Evolutionary conservation across 768 basidiomycete genomes (phyloP).

Genomic region (Pulveroboletus frians): DNA sequence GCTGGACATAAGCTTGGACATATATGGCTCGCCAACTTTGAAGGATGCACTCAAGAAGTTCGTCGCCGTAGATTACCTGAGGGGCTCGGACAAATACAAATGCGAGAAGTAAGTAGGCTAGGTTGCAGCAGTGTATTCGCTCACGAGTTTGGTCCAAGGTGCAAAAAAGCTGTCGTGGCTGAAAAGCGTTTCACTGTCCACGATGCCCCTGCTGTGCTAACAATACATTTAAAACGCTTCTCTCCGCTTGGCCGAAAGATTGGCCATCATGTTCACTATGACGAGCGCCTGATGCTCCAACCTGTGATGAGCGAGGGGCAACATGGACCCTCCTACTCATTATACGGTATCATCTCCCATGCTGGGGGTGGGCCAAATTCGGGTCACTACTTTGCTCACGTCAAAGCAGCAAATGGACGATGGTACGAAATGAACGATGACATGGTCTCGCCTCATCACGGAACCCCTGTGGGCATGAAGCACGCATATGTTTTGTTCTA

Average conservation of each 20-base stretch:
- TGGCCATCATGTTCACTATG: slow-evolving; percentile 70
- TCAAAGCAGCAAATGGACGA: slow-evolving; percentile 59
- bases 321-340: slow-evolving; percentile 71
- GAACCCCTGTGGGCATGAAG: slow-evolving; percentile 55
- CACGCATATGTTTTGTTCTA: slow-evolving; percentile 95
- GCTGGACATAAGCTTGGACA: slow-evolving; percentile 90
- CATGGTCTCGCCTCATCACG: slow-evolving; percentile 42
- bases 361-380: slow-evolving; percentile 90
- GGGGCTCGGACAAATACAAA: slow-evolving; percentile 93
- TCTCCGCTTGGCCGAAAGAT: slow-evolving; percentile 88
- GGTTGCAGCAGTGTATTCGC: background rate
- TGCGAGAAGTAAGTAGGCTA: slow-evolving; percentile 85
- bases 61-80: slow-evolving; percentile 73
- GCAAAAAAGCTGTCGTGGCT: slow-evolving; percentile 86
- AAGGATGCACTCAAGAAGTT: slow-evolving; percentile 77
- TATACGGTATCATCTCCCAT: slow-evolving; percentile 92
- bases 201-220: slow-evolving; percentile 82
- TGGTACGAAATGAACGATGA: slow-evolving; percentile 99
- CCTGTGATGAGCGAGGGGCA: slow-evolving; percentile 81
- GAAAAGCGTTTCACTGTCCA: slow-evolving; percentile 88
- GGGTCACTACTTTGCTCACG: slow-evolving; percentile 90
- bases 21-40: slow-evolving; percentile 56
- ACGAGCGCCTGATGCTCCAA: slow-evolving; percentile 64
- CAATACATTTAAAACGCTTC: slow-evolving; percentile 94
- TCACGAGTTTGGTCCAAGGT: slow-evolving; percentile 45